A percentile compares a stretch with the other conserved stretches of the same genome.
These are phyloP conservation scores for Maudiozyma pseudohumilis DNA, from an alignment of 805 yeast species.

Conservation along the genomic window DNA sequence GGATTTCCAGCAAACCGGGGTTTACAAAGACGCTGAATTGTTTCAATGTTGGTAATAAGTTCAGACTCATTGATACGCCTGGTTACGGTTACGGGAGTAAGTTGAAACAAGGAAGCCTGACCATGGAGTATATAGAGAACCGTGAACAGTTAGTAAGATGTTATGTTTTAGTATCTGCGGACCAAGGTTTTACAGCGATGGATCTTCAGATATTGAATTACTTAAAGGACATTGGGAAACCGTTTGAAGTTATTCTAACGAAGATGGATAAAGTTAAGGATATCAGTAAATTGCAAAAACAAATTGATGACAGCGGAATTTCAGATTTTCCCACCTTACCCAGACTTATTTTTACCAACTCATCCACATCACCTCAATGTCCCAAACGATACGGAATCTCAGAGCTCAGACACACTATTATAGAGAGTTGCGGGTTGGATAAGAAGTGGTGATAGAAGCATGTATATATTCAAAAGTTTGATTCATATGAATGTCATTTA, in stretches of 20 bases:
- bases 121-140: constrained; percentile 48
- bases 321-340: constrained; percentile 35
- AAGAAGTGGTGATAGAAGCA: background rate
- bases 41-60: constrained; percentile 51
- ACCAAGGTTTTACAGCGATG: constrained; percentile 46
- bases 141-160: constrained; percentile 47
- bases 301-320: constrained; percentile 32
- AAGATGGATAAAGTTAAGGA: constrained; percentile 53
- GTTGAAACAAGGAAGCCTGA: constrained; percentile 56
- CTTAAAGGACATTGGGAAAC: constrained; percentile 45
- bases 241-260: constrained; percentile 68
- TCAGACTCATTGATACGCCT: constrained; percentile 75
- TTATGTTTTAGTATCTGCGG: constrained; percentile 52
- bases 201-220: constrained; percentile 46
- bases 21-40: constrained; percentile 56
- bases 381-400: constrained; percentile 42
- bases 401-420: constrained; percentile 40
- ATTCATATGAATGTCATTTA: too few relatives aligned
- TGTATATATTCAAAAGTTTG: too few relatives aligned
- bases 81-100: constrained; percentile 78
- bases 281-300: constrained; percentile 31
- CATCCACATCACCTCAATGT: constrained; percentile 30
- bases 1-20: constrained; percentile 46
- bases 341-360: constrained; percentile 42
- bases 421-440: constrained; percentile 42